Conservation (phyloP, 2,329 filamentous ascomycete species). For the Cladosporium austrohemisphaericum region DNA sequence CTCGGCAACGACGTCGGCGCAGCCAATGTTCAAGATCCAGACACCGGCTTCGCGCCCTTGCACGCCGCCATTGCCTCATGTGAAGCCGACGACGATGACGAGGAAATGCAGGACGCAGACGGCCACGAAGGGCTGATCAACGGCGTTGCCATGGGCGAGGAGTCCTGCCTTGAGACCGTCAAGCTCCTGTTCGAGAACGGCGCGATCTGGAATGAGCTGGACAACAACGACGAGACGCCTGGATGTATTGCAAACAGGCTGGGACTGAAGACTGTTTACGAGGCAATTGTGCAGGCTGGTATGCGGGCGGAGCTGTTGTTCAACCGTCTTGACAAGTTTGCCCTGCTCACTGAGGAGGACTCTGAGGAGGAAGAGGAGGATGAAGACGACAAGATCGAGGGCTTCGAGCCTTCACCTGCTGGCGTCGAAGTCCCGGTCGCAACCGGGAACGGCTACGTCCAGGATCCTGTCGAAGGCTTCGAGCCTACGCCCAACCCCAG, state of each 20-base stretch:
- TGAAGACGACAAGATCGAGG: slow-evolving; percentile 32
- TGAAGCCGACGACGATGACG: slow-evolving; percentile 42
- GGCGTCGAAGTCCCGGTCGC: slow-evolving; percentile 18
- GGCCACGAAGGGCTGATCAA: slow-evolving; percentile 34
- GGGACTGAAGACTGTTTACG: slow-evolving; percentile 68
- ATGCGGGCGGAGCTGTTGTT: slow-evolving; percentile 86
- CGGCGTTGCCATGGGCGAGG: slow-evolving; percentile 40
- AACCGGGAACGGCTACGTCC: slow-evolving; percentile 21
- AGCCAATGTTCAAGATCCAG: slow-evolving; percentile 75
- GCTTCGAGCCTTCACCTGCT: slow-evolving; percentile 30
- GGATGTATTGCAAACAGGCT: slow-evolving; percentile 76
- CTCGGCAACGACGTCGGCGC: slow-evolving; percentile 53
- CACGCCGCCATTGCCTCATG: slow-evolving; percentile 78
- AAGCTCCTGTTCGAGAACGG: slow-evolving; percentile 78
- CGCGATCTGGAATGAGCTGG: slow-evolving; percentile 96
- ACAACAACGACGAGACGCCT: slow-evolving; percentile 81
- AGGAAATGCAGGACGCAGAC: slow-evolving; percentile 28
- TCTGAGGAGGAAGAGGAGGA: slow-evolving; percentile 47
- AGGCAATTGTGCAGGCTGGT: slow-evolving; percentile 81
- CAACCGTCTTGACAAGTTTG: slow-evolving; percentile 76
- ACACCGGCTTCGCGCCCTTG: slow-evolving; percentile 80
- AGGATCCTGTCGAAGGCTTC: slow-evolving; percentile 25
- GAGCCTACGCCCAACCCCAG: slow-evolving; percentile 33
- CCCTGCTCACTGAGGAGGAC: slow-evolving; percentile 60
- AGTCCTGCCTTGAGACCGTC: slow-evolving; percentile 64